Percentiles rank a stretch among this genome's conserved stretches.
Conservation (phyloP, 371 early-diverging fungal genomes). For the Mucor sp. region DNA sequence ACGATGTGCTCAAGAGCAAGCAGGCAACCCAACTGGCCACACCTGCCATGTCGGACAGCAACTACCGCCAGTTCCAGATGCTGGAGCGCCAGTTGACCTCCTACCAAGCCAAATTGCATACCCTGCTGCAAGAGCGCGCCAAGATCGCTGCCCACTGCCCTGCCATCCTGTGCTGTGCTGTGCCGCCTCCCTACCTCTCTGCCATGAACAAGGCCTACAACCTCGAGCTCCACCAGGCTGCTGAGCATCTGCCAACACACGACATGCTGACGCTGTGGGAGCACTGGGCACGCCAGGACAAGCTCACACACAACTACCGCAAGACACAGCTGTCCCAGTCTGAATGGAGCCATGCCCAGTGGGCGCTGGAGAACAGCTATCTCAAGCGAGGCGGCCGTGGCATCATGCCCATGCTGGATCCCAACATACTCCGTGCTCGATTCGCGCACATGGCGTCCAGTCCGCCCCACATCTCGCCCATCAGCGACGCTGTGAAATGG, state of each 20-base stretch:
- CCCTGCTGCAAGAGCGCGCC: slow-evolving; percentile 23
- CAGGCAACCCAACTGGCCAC: slow-evolving; percentile 16
- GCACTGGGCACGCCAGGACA: slow-evolving; percentile 10
- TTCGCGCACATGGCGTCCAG: slow-evolving; percentile 18
- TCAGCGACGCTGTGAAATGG: slow-evolving; percentile 29
- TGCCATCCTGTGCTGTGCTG: slow-evolving; percentile 4
- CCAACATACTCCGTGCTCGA: slow-evolving; percentile 10
- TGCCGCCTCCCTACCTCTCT: slow-evolving; percentile 25
- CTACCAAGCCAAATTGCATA: slow-evolving; percentile 23
- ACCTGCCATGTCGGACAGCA: slow-evolving; percentile 20
- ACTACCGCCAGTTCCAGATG: slow-evolving; percentile 18
- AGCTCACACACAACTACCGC: neutral
- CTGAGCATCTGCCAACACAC: neutral
- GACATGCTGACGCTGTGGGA: slow-evolving; percentile 16
- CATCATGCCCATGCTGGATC: slow-evolving; percentile 24
- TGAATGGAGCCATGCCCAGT: neutral
- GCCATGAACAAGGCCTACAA: slow-evolving; percentile 6
- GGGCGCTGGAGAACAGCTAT: slow-evolving; percentile 4
- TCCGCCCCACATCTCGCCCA: neutral
- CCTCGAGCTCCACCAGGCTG: neutral
- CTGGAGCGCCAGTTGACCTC: slow-evolving; percentile 20
- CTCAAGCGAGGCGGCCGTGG: slow-evolving; percentile 11
- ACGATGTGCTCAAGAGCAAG: slow-evolving; percentile 11
- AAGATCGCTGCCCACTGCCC: slow-evolving; percentile 16
- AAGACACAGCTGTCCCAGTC: neutral